Percentiles rank a stretch among this genome's conserved stretches.
phyloP scores from a whole-genome alignment of 192 early-diverging fungal genomes.

The Coemansia sp. region DNA sequence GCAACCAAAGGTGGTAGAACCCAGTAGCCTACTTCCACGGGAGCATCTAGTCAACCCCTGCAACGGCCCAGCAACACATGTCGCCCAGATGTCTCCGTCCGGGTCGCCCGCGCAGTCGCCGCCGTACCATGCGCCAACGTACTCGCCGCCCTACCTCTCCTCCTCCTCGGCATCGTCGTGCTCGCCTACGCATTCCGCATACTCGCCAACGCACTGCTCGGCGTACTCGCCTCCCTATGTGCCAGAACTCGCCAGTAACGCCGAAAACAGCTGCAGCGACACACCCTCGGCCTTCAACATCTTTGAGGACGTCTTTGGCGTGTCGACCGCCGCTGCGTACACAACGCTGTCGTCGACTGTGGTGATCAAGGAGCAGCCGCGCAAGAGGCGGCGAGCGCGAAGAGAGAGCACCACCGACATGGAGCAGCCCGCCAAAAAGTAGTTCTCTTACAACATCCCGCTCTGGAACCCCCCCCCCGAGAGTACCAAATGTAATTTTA shows the following conservation, averaged over 20 bases:
- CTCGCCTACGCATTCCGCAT: slow-evolving; percentile 29
- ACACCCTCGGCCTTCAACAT: slow-evolving; percentile 20
- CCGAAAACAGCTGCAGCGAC: slow-evolving; percentile 5
- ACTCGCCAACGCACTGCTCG: slow-evolving; percentile 35
- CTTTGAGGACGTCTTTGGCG: slow-evolving; percentile 39
- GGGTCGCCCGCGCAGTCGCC: slow-evolving; percentile 39
- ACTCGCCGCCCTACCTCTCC: slow-evolving; percentile 33
- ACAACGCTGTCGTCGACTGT: slow-evolving; percentile 22
- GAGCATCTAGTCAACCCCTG: no score
- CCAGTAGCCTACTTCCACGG: no score
- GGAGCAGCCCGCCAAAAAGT: not conserved
- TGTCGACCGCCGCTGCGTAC: slow-evolving; percentile 8
- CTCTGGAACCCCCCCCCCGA: not conserved
- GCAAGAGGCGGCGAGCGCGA: slow-evolving; percentile 13
- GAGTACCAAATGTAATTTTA: not conserved
- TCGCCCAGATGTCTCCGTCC: slow-evolving; percentile 16
- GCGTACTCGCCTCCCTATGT: slow-evolving; percentile 49
- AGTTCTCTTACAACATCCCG: not conserved
- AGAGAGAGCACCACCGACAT: slow-evolving; percentile 9
- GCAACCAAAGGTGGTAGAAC: not conserved
- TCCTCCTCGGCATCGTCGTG: slow-evolving; percentile 26
- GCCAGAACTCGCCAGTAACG: slow-evolving; percentile 18
- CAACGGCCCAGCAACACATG: not conserved
- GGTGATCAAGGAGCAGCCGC: slow-evolving; percentile 26
- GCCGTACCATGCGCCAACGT: slow-evolving; percentile 15